Evolutionary conservation across 208 protist species (phyloP).

Genomic region (Trypanosomatidae sp.): DNA sequence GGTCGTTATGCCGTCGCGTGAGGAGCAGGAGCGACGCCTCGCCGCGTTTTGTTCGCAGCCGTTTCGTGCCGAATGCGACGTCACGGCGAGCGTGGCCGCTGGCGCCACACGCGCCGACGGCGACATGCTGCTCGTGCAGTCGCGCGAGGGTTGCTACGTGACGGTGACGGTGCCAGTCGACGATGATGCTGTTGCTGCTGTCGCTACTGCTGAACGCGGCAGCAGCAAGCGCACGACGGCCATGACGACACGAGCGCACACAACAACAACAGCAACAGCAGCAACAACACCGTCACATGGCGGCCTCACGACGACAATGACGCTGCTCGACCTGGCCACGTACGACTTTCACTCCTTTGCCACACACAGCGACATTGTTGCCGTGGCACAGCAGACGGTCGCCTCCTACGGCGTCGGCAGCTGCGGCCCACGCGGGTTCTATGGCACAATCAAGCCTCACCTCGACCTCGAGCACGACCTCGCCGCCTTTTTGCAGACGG

Average conservation of each 20-base stretch:
- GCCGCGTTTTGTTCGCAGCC: conserved; percentile 39
- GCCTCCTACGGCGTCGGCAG: conserved; percentile 94
- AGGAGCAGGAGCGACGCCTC: conserved; percentile 71
- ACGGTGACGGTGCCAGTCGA: conserved; percentile 25
- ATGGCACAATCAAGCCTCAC: conserved; percentile 96
- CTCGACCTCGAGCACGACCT: conserved; percentile 86
- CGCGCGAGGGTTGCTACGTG: conserved; percentile 38
- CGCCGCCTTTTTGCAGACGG: conserved; percentile 79
- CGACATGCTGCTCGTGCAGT: conserved; percentile 27
- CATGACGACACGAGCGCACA: no score
- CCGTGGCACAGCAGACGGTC: conserved; percentile 72
- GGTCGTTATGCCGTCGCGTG: conserved; percentile 49
- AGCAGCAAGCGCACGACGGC: no score
- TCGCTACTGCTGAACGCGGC: no score
- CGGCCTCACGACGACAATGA: no score
- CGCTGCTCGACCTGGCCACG: conserved; percentile 84
- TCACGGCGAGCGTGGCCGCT: conserved; percentile 28
- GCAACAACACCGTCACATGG: no score
- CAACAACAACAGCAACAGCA: no score
- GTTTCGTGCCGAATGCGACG: conserved; percentile 24
- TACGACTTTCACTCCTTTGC: conserved; percentile 92
- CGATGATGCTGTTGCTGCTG: no score
- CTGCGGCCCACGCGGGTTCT: conserved; percentile 96
- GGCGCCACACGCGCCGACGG: conserved; percentile 18
- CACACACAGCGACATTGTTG: conserved; percentile 61